These are phyloP conservation scores for Bothriochloa decipiens DNA, from an alignment of 176 grass and related monocot genomes.

Conservation along the genomic window DNA sequence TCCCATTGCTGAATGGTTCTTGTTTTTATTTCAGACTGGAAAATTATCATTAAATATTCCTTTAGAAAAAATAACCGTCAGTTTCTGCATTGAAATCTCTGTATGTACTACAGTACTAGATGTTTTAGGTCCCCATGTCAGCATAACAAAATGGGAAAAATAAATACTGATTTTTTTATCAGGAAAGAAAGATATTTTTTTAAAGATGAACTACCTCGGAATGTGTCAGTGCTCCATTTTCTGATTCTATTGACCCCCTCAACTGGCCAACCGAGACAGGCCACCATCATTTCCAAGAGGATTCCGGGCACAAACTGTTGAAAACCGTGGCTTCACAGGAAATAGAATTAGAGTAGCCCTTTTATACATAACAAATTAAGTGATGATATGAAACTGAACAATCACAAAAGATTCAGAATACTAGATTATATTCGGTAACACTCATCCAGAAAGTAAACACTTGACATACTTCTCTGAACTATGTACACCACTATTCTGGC, in stretches of 20 bases:
- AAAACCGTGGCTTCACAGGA: conserved; percentile 38
- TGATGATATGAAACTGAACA: neutral
- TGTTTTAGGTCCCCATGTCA: neutral
- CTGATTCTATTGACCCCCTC: conserved; percentile 50
- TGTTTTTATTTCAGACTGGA: neutral
- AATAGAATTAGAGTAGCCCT: neutral
- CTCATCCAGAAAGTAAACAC: too few relatives aligned
- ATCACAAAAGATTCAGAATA: too few relatives aligned
- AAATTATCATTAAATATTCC: neutral
- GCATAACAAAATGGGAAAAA: neutral
- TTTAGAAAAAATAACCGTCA: neutral
- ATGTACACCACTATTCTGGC: too few relatives aligned
- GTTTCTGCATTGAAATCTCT: neutral
- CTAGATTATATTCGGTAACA: too few relatives aligned
- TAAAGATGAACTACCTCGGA: conserved; percentile 52
- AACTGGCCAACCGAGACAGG: conserved; percentile 56
- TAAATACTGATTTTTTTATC: neutral
- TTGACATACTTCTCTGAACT: too few relatives aligned
- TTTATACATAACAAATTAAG: neutral
- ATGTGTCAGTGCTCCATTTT: conserved; percentile 65
- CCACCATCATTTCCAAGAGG: conserved; percentile 51
- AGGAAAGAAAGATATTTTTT: neutral
- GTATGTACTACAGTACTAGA: neutral
- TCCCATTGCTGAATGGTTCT: neutral
- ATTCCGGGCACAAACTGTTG: conserved; percentile 60